Evolutionary conservation across 2,329 filamentous ascomycete genomes (phyloP), one percentile per base, ranked within the genome.

Genomic region (Phialophora verrucosa): DNA sequence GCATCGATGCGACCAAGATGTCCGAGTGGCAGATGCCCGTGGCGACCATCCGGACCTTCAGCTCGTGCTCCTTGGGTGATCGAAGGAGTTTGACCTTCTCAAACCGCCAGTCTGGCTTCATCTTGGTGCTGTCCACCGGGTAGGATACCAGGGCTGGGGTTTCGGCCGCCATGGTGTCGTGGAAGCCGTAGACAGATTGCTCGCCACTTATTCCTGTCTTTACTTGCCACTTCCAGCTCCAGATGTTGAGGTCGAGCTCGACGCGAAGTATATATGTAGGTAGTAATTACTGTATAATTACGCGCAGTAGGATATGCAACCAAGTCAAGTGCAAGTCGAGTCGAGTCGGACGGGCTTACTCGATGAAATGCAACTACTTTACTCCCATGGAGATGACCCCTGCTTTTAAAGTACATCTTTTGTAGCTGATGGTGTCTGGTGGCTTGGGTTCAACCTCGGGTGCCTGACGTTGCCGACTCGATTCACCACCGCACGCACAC

Each of bases 1-100:
- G 77, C 8, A 69, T 51, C 25, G 79, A 76, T 2, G 80, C 83
- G 59, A 84, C 79, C 31, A 82, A 74, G 10, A 85, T 71, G 68
- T 87, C 85, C 0, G 84, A 84, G 65, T 87, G 85, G 67, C 85
- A 87, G 58, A 87, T 80, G 0, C 85, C 84, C 0, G 81, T 81
- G 0, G 84, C 83, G 0, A 85, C 77, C 65, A 87, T 82, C 50
- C 84, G 81, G 3, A 87, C 80, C 1, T 86, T 75, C 1, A 86
- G 74, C 73, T 87, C 84, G 32, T 83, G 42, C 27, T 59, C 66
- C 14, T 63, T 55, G 27, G 63, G 62, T 20, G 47, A n/a, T 38
- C 63, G 63, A 0, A 32, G 17, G 2, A 68, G 27, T 44, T 62
- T 62, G 29, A 64, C 53, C 0, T 54, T 65, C n/a, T 65, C 66